phyloP scores from a whole-genome alignment of 768 basidiomycete species.

The Fibroporia radiculosa region DNA sequence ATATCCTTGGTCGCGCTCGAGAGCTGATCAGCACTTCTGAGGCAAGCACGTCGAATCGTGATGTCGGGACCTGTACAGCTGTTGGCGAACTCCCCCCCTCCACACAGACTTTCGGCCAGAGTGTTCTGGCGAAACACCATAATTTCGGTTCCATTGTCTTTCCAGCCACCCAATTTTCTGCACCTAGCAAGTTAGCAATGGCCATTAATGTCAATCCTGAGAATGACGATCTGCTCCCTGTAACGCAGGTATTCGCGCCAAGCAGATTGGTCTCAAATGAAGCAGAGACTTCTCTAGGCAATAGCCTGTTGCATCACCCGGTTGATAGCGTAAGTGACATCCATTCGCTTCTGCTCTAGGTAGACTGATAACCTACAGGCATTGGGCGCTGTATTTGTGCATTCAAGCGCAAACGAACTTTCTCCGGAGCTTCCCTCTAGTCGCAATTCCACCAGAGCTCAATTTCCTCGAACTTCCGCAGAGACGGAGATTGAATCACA shows the following conservation, averaged over 20 bases:
- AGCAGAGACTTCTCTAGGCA: too few relatives aligned
- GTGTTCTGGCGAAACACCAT: slow-evolving; percentile 22
- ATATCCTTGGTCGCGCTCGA: slow-evolving; percentile 32
- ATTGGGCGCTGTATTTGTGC: slow-evolving; percentile 2
- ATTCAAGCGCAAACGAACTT: slow-evolving; percentile 26
- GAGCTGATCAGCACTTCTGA: slow-evolving; percentile 22
- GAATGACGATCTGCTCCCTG: slow-evolving; percentile 5
- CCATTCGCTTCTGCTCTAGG: background rate
- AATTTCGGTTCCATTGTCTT: background rate
- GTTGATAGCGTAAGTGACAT: slow-evolving; percentile 3
- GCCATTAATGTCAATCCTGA: background rate
- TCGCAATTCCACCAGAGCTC: background rate
- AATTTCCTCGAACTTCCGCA: background rate
- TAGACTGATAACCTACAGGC: slow-evolving; percentile 30
- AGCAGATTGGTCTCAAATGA: slow-evolving; percentile 14
- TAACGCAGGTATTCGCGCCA: slow-evolving; percentile 19
- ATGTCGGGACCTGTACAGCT: background rate
- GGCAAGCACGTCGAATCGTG: too few relatives aligned
- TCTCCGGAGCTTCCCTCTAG: slow-evolving; percentile 13
- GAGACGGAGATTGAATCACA: slow-evolving; percentile 2
- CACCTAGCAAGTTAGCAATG: slow-evolving; percentile 12
- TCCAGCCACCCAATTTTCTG: slow-evolving; percentile 8
- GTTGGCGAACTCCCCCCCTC: slow-evolving; percentile 8
- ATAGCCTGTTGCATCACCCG: too few relatives aligned
- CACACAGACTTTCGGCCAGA: slow-evolving; percentile 30